Base-by-base conservation (phyloP, 805 yeast genomes). In the Lipomyces starkeyi region DNA sequence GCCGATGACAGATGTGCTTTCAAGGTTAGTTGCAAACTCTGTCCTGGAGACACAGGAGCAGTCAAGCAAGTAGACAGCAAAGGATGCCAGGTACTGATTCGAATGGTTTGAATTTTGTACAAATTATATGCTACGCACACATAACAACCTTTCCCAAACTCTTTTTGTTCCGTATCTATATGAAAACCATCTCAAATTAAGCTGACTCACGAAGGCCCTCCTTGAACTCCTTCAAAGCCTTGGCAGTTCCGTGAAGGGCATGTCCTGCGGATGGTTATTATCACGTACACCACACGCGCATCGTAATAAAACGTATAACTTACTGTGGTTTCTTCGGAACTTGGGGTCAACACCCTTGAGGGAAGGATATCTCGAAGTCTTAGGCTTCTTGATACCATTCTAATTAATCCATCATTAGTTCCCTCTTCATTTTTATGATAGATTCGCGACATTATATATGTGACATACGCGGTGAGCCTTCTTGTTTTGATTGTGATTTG, bases 321-420 rank as follows among this genome's bases (percentile, higher is more conserved):
- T 61, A 69, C 71, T 93, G 95, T 94, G 98, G 97, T 95, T 95
- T 87, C 98, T 91, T 83, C 88, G 89, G 97, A 95, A 95, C 90
- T 95, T 95, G 83, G 99, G 89, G 85, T 95, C 98, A 83, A 94
- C 98, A 88, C 97, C 97, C 87, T 91, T 94, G 85, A 92, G 88
- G 76, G 98, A 93, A 78, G 97, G 97, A 89, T 94, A 93, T 88
- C 91, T 93, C 97, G 88, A 85, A 82, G 97, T 90, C 89, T 88
- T 91, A 80, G 98, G 97, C 93, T 94, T 95, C 91, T 94, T 94
- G 88, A 95, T 94, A 87, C 99, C 99, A 91, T 95, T 95, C 76
- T 74, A 37, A 62, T 55, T 17, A 14, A 27, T 2, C 20, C 11
- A 59, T 7, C 56, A 17, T 43, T 32, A 34, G 40, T 7, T 11